A percentile compares a stretch with the other conserved stretches of the same genome.
Conservation (phyloP, 2,329 filamentous ascomycete genomes). For the Penicillium sp. region DNA sequence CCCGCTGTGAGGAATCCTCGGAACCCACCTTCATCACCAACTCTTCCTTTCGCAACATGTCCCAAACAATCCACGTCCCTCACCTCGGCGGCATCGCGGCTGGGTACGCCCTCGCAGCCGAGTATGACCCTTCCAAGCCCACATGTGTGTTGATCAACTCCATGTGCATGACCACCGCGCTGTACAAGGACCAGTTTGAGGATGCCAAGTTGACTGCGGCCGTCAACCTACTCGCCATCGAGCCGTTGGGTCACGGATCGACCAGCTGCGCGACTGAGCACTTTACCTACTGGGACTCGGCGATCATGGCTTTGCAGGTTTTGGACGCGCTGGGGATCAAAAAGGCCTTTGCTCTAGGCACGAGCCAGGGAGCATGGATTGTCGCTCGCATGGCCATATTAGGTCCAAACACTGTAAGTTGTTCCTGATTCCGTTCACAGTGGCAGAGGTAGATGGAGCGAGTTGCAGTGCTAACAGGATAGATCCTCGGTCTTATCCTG, state of each 20-base stretch:
- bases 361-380: conserved; percentile 61
- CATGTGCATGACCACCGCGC: conserved; percentile 55
- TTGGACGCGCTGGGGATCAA: conserved; percentile 55
- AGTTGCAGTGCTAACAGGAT: neutral
- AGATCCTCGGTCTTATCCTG: conserved; percentile 58
- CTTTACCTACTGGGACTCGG: conserved; percentile 62
- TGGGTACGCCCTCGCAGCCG: conserved; percentile 52
- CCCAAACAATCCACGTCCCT: conserved; percentile 48
- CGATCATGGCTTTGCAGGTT: conserved; percentile 59
- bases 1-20: no score
- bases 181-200: conserved; percentile 50
- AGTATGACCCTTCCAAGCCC: conserved; percentile 55
- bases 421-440: neutral
- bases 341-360: conserved; percentile 55
- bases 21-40: no score
- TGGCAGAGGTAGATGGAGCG: no score
- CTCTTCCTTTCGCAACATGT: no score
- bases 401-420: conserved; percentile 50
- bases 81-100: conserved; percentile 57
- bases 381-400: conserved; percentile 58
- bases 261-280: conserved; percentile 51
- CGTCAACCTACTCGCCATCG: conserved; percentile 59
- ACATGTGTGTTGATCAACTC: conserved; percentile 58
- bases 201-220: conserved; percentile 39
- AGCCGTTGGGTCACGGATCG: conserved; percentile 58